Evolutionary conservation across 306 rosid genomes (phyloP).

Genomic region (Chamaecrista fasciculata): DNA sequence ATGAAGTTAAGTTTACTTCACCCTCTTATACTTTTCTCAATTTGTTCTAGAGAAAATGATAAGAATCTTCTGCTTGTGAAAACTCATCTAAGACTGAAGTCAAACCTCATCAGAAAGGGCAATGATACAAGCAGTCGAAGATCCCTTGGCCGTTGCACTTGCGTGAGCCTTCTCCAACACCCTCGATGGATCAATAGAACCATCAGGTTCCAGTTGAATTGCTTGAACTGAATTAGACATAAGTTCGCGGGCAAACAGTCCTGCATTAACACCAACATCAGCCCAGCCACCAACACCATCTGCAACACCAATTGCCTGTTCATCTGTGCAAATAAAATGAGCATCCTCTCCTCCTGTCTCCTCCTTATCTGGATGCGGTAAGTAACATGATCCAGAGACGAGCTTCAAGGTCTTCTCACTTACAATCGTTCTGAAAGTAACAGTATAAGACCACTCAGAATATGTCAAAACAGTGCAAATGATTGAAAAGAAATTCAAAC

Average conservation of each 20-base stretch:
- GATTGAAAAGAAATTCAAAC: not conserved
- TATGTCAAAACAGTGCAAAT: not conserved
- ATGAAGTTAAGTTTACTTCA: not conserved
- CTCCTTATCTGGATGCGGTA: constrained; percentile 92
- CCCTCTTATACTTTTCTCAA: not conserved
- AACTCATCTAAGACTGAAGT: not conserved
- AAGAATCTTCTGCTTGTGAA: not conserved
- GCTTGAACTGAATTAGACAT: constrained; percentile 55
- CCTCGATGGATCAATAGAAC: constrained; percentile 49
- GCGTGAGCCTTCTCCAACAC: constrained; percentile 77
- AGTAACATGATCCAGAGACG: constrained; percentile 77
- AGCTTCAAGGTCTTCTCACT: constrained; percentile 58
- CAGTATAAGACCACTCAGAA: constrained; percentile 27
- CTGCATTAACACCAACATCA: constrained; percentile 72
- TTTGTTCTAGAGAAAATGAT: not conserved
- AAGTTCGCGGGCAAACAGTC: constrained; percentile 64
- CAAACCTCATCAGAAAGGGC: constrained; percentile 61
- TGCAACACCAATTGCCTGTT: constrained; percentile 82
- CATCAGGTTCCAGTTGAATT: constrained; percentile 58
- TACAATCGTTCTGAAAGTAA: constrained; percentile 41
- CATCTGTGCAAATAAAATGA: constrained; percentile 75
- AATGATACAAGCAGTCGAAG: constrained; percentile 79
- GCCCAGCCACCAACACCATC: constrained; percentile 99
- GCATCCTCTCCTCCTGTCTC: constrained; percentile 93
- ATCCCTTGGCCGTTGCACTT: constrained; percentile 55